phyloP scores from a whole-genome alignment of 2,329 filamentous ascomycete genomes.

The Fusarium phyllophilum region DNA sequence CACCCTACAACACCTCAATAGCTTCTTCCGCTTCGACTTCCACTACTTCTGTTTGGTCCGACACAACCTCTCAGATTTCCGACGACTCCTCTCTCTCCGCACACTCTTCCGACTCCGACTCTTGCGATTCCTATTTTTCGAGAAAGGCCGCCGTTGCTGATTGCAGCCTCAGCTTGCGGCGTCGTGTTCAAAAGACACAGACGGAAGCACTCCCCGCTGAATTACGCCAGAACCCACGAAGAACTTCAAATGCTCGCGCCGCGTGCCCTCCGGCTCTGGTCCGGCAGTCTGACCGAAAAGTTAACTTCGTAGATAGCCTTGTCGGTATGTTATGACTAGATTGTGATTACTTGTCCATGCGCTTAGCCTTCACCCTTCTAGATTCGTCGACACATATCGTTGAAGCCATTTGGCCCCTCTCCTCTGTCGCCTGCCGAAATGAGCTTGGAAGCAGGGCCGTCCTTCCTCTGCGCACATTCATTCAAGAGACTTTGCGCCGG shows the following conservation, averaged over 20 bases:
- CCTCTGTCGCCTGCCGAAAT: constrained; percentile 79
- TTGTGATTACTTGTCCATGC: constrained; percentile 28
- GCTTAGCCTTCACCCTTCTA: constrained; percentile 58
- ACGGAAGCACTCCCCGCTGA: constrained; percentile 64
- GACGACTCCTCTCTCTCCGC: constrained; percentile 74
- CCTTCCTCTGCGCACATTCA: constrained; percentile 91
- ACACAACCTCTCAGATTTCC: constrained; percentile 75
- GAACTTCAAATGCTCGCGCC: constrained; percentile 64
- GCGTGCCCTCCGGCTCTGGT: constrained; percentile 79
- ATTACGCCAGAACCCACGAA: constrained; percentile 72
- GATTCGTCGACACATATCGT: constrained; percentile 98
- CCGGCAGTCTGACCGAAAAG: constrained; percentile 90
- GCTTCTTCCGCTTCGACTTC: constrained; percentile 81
- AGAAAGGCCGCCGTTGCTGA: constrained; percentile 40
- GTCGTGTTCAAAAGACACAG: constrained; percentile 43
- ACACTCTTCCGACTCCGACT: constrained; percentile 66
- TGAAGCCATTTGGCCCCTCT: constrained; percentile 95
- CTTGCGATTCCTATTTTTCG: constrained; percentile 56
- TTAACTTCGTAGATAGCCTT: constrained; percentile 95
- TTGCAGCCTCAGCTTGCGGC: constrained; percentile 38
- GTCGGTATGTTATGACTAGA: constrained; percentile 80
- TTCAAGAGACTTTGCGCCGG: constrained; percentile 94
- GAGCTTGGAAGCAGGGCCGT: constrained; percentile 80
- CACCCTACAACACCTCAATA: constrained; percentile 75
- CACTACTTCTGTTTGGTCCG: constrained; percentile 81